phyloP scores from a whole-genome alignment of 2,329 filamentous ascomycete species.

The Diaporthe citriasiana region DNA sequence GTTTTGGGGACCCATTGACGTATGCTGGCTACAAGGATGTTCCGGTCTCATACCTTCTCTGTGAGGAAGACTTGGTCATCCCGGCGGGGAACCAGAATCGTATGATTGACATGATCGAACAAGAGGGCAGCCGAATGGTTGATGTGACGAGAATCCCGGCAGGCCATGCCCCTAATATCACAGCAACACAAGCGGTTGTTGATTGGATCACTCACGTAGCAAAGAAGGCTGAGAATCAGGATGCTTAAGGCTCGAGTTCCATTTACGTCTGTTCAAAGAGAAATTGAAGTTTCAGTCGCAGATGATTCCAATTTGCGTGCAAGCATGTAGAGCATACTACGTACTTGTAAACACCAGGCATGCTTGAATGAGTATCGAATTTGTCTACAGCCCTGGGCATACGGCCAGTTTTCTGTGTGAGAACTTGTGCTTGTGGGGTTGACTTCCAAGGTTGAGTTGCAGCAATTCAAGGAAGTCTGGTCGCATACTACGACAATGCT shows the following conservation, averaged over 20 bases:
- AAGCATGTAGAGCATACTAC: not conserved
- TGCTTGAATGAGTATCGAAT: not conserved
- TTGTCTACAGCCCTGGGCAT: not conserved
- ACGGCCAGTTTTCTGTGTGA: not conserved
- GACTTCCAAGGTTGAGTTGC: not conserved
- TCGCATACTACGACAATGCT: not conserved
- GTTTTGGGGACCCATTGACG: constrained; percentile 3
- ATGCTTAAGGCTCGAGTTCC: not conserved
- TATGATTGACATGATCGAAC: not conserved
- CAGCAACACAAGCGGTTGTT: not conserved
- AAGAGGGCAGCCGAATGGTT: not conserved
- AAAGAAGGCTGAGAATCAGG: not conserved
- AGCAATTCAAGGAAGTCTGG: not conserved
- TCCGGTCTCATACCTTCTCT: constrained; percentile 3
- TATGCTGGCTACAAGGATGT: constrained; percentile 7
- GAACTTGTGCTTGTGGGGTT: not conserved
- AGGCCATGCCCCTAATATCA: constrained; percentile 9
- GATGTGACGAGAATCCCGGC: not conserved
- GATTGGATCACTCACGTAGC: constrained; percentile 4
- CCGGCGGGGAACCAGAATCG: not conserved
- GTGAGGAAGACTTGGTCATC: constrained; percentile 7
- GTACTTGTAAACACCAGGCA: not conserved
- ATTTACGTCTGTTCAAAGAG: not conserved
- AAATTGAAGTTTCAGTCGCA: not conserved
- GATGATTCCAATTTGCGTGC: not conserved